These are phyloP conservation scores for Boletus calvinii DNA, from an alignment of 1,284 basidiomycete species.

Conservation along the genomic window DNA sequence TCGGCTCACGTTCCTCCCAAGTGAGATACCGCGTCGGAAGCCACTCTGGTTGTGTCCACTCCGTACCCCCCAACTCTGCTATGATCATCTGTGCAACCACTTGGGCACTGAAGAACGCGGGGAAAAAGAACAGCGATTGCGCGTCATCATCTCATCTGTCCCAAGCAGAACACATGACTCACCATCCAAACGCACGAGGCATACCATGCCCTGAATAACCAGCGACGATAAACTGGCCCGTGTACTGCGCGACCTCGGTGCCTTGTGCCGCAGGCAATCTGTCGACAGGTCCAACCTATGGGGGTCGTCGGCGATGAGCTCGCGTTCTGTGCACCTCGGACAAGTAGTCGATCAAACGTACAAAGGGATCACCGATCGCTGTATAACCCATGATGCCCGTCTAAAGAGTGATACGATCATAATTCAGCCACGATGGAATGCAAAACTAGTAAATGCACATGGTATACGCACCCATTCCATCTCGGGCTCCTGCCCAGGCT, in stretches of 20 bases:
- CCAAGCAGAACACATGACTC: background rate
- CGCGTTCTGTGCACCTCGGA: background rate
- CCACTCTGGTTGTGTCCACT: conserved; percentile 60
- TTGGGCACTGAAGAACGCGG: conserved; percentile 51
- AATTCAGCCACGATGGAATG: background rate
- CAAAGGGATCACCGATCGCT: conserved; percentile 61
- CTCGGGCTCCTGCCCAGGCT: conserved; percentile 48
- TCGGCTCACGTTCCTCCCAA: conserved; percentile 16
- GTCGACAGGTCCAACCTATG: conserved; percentile 65
- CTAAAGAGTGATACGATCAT: conserved; percentile 36
- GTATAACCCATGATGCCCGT: conserved; percentile 86
- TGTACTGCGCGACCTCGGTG: conserved; percentile 25
- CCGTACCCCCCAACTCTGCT: conserved; percentile 44
- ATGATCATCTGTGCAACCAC: conserved; percentile 63
- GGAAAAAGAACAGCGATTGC: background rate
- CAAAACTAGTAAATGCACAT: background rate
- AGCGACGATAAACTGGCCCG: conserved; percentile 72
- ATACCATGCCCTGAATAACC: conserved; percentile 82
- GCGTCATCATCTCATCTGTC: background rate
- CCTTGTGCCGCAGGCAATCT: conserved; percentile 24
- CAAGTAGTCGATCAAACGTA: conserved; percentile 37
- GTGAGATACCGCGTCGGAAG: conserved; percentile 65
- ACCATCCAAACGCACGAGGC: conserved; percentile 69
- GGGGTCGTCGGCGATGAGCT: background rate
- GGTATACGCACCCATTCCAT: conserved; percentile 68